Evolutionary conservation across 1,284 basidiomycete genomes (phyloP).

Genomic region (Ganoderma sinense): DNA sequence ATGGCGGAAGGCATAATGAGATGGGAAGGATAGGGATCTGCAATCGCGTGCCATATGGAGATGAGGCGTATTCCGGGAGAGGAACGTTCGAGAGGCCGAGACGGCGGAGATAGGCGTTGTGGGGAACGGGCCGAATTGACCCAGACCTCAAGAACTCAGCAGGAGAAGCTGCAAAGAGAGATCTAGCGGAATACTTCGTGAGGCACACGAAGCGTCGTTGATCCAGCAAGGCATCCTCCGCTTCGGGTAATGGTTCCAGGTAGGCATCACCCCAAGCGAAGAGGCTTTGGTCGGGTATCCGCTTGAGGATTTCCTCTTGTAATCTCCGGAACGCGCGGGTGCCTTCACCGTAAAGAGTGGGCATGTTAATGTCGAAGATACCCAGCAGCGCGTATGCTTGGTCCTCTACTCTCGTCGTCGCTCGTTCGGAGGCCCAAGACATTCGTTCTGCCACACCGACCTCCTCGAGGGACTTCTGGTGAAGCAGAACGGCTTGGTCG

Average conservation of each 20-base stretch:
- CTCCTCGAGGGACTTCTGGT: not conserved
- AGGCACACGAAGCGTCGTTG: not conserved
- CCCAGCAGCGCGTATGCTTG: not conserved
- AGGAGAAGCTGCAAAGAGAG: not conserved
- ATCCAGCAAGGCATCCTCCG: not conserved
- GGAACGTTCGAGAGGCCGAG: not conserved
- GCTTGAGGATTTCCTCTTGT: slow-evolving; percentile 1
- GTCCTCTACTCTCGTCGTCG: not conserved
- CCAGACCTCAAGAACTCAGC: not conserved
- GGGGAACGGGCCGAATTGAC: not conserved
- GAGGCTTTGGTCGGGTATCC: not conserved
- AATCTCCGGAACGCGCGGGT: not conserved
- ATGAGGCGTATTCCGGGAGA: not conserved
- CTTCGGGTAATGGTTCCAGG: not conserved
- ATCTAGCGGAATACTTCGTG: not conserved
- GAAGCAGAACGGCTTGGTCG: not conserved
- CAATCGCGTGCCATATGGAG: not conserved
- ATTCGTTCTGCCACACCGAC: not conserved
- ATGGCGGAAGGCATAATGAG: not conserved
- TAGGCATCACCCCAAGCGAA: not conserved
- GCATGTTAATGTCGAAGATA: slow-evolving; percentile 3
- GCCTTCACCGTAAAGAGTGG: not conserved
- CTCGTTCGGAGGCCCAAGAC: not conserved
- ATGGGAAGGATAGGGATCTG: not conserved
- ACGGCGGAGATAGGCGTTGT: not conserved